Evolutionary conservation across 805 yeast species (phyloP), one percentile per base, ranked within the genome.

Genomic region (Yarrowia bubula): DNA sequence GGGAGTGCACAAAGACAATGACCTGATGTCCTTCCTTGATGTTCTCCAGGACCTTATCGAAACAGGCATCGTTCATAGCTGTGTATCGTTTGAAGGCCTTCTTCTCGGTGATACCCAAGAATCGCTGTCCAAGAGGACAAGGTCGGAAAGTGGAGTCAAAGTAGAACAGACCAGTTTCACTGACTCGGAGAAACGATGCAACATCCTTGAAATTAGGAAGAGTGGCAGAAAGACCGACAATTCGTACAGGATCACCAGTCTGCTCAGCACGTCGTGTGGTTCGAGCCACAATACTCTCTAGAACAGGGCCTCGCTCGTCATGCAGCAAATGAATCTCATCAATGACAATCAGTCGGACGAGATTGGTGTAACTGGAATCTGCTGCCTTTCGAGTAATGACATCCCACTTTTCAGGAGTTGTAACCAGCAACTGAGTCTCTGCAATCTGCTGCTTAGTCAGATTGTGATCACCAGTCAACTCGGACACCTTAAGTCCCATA

Each of bases 361-460:
- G 76, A 39, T 83, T 80, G 0, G 86, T 83, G 70, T 86, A 87
- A 28, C 88, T 83, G 1, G 84, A 78, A 67, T 89, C 93, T 18
- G 85, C 80, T 47, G 82, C 81, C 71, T 93, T 93, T 77, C 99
- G 82, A 0, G 97, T 92, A 14, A 92, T 87, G 18, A 95, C 90
- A 77, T 95, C 98, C 98, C 98, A 93, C 72, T 92, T 93, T 73
- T 95, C 99, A 0, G 98, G 98, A 0, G 99, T 93, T 0, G 97
- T 90, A 1, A 93, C 96, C 57, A 93, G 77, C 5, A 93, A 76
- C 70, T 93, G 97, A 0, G 97, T 88, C 48, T 86, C 86, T 1
- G 82, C 75, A 35, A 93, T 86, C 73, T 93, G 96, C 67, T 83
- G 85, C 70, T 84, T 86, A 1, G 92, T 86, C 66, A 93, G 76